Percentiles rank a stretch among this genome's conserved stretches.
phyloP scores from a whole-genome alignment of 306 rosid genomes.

The Casuarina equisetifolia region DNA sequence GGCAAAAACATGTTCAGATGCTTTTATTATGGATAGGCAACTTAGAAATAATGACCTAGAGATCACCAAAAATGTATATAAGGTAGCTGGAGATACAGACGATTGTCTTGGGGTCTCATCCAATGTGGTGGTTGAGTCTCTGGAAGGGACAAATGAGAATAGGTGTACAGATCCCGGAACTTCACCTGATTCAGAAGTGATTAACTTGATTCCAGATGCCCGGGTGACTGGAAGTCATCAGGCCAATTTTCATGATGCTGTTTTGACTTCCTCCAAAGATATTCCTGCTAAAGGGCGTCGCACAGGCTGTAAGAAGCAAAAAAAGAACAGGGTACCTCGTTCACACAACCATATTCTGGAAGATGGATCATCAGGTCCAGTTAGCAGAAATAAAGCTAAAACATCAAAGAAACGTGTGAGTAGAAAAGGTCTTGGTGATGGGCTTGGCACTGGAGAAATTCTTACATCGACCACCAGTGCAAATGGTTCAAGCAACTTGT shows the following conservation, averaged over 20 bases:
- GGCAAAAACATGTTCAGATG: constrained; percentile 29
- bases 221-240: constrained; percentile 55
- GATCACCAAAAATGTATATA: constrained; percentile 38
- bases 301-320: constrained; percentile 44
- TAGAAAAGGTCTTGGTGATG: constrained; percentile 36
- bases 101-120: constrained; percentile 43
- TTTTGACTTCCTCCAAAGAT: constrained; percentile 49
- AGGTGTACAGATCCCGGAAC: constrained; percentile 84
- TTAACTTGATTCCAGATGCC: constrained; percentile 63
- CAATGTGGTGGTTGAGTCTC: constrained; percentile 44
- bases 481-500: constrained; percentile 47
- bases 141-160: constrained; percentile 45
- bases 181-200: constrained; percentile 98
- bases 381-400: constrained; percentile 42
- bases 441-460: constrained; percentile 36
- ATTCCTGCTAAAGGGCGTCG: constrained; percentile 43
- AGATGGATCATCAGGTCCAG: constrained; percentile 40
- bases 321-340: constrained; percentile 46
- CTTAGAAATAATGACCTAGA: constrained; percentile 47
- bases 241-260: constrained; percentile 44
- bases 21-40: constrained; percentile 43
- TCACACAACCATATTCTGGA: constrained; percentile 32
- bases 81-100: constrained; percentile 41
- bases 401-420: constrained; percentile 52
- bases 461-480: constrained; percentile 37